Percentiles rank a stretch among this genome's conserved stretches.
phyloP scores from a whole-genome alignment of 1,139 yeast genomes.

The Taphrina flavorubra region DNA sequence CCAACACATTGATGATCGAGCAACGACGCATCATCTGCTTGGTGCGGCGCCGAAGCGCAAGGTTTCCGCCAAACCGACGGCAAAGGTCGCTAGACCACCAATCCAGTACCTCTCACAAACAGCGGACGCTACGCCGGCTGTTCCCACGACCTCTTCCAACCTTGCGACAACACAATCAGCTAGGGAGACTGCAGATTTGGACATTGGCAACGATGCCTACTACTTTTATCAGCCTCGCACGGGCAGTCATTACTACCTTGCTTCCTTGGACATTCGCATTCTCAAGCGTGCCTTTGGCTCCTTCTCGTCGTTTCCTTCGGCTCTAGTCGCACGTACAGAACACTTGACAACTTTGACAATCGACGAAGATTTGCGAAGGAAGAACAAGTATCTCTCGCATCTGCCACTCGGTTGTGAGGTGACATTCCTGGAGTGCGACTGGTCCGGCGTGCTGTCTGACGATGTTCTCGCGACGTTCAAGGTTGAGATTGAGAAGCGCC shows the following conservation, averaged over 20 bases:
- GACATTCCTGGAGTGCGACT: conserved; percentile 83
- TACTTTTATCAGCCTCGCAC: conserved; percentile 77
- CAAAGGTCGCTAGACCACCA: conserved; percentile 9
- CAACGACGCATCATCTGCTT: conserved; percentile 41
- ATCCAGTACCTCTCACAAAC: not conserved
- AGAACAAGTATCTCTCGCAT: conserved; percentile 77
- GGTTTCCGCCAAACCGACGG: not conserved
- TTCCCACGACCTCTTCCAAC: not conserved
- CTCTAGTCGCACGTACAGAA: conserved; percentile 67
- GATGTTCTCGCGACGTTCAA: conserved; percentile 64
- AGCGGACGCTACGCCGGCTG: not conserved
- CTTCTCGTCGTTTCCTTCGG: conserved; percentile 70
- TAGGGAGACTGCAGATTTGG: conserved; percentile 6
- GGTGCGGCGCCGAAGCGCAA: conserved; percentile 42
- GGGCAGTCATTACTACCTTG: conserved; percentile 67
- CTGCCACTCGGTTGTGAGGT: conserved; percentile 83
- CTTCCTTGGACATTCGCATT: conserved; percentile 79
- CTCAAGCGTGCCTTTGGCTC: conserved; percentile 66
- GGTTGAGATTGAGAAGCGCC: conserved; percentile 66
- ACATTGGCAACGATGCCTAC: conserved; percentile 51
- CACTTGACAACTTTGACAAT: conserved; percentile 69
- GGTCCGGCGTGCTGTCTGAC: conserved; percentile 63
- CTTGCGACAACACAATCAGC: not conserved
- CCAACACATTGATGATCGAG: conserved; percentile 38
- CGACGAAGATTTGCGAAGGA: conserved; percentile 61